phyloP scores from a whole-genome alignment of 2,329 filamentous ascomycete species.

The Diaporthe longicolla region DNA sequence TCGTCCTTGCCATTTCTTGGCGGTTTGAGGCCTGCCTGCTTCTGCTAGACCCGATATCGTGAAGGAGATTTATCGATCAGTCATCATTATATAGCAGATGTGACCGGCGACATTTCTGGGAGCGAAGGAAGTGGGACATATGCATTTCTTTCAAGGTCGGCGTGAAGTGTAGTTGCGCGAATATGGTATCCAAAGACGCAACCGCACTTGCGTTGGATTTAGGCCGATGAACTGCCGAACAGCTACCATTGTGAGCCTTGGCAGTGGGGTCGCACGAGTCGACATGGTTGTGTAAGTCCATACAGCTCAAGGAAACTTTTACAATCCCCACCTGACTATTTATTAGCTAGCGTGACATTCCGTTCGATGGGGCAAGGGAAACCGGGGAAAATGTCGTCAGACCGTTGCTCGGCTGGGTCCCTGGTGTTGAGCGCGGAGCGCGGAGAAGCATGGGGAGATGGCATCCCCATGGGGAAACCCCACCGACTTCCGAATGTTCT shows the following conservation, averaged over 20 bases:
- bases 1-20: no score
- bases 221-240: constrained; percentile 15
- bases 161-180: no score
- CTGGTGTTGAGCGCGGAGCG: neutral
- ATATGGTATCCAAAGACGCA: no score
- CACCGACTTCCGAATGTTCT: neutral
- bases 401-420: neutral
- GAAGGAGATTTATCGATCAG: no score
- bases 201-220: neutral
- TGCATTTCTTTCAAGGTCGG: no score
- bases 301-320: neutral
- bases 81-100: no score
- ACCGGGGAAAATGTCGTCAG: constrained; percentile 13
- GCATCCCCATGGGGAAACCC: neutral
- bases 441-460: constrained; percentile 3
- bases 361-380: neutral
- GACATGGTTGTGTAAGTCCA: neutral
- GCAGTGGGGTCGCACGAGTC: constrained; percentile 12
- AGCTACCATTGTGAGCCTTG: neutral
- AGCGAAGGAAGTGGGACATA: no score
- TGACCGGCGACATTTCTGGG: no score
- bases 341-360: neutral
- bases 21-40: no score
- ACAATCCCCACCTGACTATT: neutral
- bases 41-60: no score